Evolutionary conservation across 306 rosid species (phyloP).

Genomic region (Malus fusca): DNA sequence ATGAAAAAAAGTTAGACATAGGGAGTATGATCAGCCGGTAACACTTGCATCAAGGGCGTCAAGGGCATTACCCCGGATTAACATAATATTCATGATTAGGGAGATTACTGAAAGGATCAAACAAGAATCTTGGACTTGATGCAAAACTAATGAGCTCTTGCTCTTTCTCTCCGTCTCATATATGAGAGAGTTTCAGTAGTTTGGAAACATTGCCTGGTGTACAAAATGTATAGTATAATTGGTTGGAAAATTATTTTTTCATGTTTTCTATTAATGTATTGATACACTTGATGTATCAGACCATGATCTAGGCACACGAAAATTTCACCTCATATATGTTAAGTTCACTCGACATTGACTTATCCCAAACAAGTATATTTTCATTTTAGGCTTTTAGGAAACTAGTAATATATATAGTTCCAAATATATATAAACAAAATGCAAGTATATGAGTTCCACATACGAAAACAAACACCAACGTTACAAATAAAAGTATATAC

Average conservation of each 20-base stretch:
- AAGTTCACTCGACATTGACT: neutral
- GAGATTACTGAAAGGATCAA: slow-evolving; percentile 8
- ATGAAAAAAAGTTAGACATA: slow-evolving; percentile 1
- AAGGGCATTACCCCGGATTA: slow-evolving; percentile 12
- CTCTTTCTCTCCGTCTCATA: neutral
- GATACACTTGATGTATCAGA: no score
- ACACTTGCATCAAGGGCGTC: slow-evolving; percentile 61
- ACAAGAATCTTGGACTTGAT: slow-evolving; percentile 43
- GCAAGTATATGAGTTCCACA: neutral
- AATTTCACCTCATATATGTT: neutral
- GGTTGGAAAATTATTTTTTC: no score
- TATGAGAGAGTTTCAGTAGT: no score
- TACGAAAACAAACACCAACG: slow-evolving; percentile 19
- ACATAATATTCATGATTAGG: slow-evolving; percentile 5
- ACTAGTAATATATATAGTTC: neutral
- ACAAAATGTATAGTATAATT: no score
- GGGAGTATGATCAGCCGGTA: slow-evolving; percentile 41
- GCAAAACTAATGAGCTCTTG: neutral
- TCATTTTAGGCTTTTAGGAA: neutral
- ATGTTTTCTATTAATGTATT: no score
- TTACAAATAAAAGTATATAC: neutral
- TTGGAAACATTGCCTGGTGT: no score
- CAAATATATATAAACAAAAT: slow-evolving; percentile 14
- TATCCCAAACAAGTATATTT: neutral
- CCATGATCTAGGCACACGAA: no score